Evolutionary conservation across 139 green algal genomes (phyloP), one percentile per base, ranked within the genome.

Genomic region (Haematococcus sp.): DNA sequence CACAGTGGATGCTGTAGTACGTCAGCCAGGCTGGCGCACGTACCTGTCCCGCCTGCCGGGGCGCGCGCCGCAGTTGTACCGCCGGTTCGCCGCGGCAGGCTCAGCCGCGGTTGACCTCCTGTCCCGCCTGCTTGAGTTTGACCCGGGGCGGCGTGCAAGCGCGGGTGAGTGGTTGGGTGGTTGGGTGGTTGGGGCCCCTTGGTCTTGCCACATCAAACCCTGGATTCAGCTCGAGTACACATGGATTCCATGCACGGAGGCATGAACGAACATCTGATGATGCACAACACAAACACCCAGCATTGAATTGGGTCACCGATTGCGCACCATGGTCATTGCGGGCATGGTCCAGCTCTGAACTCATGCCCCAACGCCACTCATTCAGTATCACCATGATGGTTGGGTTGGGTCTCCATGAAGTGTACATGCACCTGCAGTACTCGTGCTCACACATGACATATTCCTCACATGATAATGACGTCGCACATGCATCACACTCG

Each of bases 71-170:
- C 89, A 78, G 1, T 80, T 94, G 20, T 88, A 82, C 63, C 75
- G 85, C 9, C 76, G 87, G 33, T 93, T 96, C 59, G 75, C 74
- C 25, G 75, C 70, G 2, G 88, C 89, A 15, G 91, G 92, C 2
- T 91, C 95, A 66, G 72, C 82, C 11, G 88, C 90, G 0, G 78
- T 97, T 28, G 89, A 97, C 81, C 83, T 98, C 61, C 86, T 98
- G 46, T 54, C 49, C 7, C 83, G 93, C 23, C 79, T 98, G 82
- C 82, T 98, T 40, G 81, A 85, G 23, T 97, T 98, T 74, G 94
- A 98, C 83, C 93, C 94, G 4, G 67, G 35, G 13, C 77, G 86
- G 16, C 25, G 81, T 20, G 74, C 60, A 30, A 66, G 70, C 61
- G 79, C 78, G 4, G n/a, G 11, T 33, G 58, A 61, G 54, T 16